A percentile compares a stretch with the other conserved stretches of the same genome.
These are phyloP conservation scores for Boletus pseudo-olivaceus DNA, from an alignment of 768 basidiomycete species.

Conservation along the genomic window DNA sequence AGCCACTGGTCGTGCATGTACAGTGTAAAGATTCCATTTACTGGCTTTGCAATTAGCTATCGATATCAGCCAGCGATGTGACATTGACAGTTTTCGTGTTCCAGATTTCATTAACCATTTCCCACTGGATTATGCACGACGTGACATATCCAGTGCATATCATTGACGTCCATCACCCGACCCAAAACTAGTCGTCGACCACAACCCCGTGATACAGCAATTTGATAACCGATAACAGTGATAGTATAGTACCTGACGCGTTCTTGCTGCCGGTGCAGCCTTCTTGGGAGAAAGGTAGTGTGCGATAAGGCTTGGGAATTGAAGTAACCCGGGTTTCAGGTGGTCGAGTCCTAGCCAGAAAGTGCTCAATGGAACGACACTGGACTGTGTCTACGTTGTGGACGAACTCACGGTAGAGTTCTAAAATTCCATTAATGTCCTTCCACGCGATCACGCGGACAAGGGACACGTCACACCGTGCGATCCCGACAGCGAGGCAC, in stretches of 20 bases:
- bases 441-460: conserved; percentile 4
- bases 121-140: no score
- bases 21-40: no score
- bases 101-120: no score
- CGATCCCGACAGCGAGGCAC: not conserved
- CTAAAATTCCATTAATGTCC: not conserved
- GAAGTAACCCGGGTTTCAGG: not conserved
- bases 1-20: not conserved
- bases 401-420: no score
- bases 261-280: not conserved
- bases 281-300: not conserved
- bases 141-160: no score
- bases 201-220: not conserved
- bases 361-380: not conserved
- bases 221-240: no score
- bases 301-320: not conserved
- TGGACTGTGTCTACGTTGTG: no score
- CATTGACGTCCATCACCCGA: no score
- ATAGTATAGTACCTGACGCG: not conserved
- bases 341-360: not conserved
- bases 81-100: not conserved
- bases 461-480: not conserved
- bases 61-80: no score
- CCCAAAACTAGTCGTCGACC: not conserved
- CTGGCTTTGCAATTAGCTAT: no score